Evolutionary conservation across 2,329 filamentous ascomycete genomes (phyloP), one percentile per base, ranked within the genome.

Genomic region (Onygenales sp.): DNA sequence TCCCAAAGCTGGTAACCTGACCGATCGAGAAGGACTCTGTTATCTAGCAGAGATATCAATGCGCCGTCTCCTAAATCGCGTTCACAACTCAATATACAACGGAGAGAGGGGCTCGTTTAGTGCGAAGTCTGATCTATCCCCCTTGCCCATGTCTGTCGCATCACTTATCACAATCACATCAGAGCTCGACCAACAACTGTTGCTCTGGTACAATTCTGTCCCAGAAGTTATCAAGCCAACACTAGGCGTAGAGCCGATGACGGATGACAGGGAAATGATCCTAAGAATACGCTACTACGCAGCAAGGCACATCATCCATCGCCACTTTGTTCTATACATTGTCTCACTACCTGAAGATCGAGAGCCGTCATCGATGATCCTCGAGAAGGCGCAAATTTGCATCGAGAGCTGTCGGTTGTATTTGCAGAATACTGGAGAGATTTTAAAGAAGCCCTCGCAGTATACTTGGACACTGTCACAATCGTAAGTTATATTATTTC

Each of bases 381-480:
- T 64, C 4, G 62, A 67, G 13, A 66, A 64, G 36, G 65, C 65
- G 0, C 57, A 54, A 2, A 21, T 68, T 0, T 67, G 66, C 42
- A 60, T 69, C 8, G 65, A 67, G 31, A 65, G 62, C 48, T 69
- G 66, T 42, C 55, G 65, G 36, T 53, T 54, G 8, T 69, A 67
- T 49, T 53, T 68, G 10, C 58, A 63, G 40, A 63, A 62, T 48
- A 61, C 62, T 3, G 61, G 61, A 2, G 42, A 60, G 27, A 61
- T 67, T 2, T 49, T 69, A 40, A 53, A 56, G 36, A 56, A 61
- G 52, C 66, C 64, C 6, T 66, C 63, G 39, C 63, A 62, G 31
- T 68, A 69, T 42, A 67, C 66, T 1, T 69, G 66, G 66, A 69
- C 66, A 3, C 66, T 68, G 47, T 62, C 65, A 0, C 52, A 67